phyloP scores from a whole-genome alignment of 2,329 filamentous ascomycete genomes.

The Fusarium sororula region DNA sequence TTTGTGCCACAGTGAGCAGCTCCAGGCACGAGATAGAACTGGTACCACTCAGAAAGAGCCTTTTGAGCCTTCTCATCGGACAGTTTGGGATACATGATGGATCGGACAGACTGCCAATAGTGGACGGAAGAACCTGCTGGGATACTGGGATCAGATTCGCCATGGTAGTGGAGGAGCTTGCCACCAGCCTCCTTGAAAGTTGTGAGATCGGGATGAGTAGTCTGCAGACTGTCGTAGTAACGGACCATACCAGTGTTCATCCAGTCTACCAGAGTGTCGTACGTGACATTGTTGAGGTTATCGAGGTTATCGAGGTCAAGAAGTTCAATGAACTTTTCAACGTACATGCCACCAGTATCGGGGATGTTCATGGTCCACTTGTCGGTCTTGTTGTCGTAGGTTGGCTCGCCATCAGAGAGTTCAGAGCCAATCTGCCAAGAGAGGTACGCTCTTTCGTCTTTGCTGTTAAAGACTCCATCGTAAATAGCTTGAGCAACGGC shows the following conservation, averaged over 20 bases:
- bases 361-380: neutral
- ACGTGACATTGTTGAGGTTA: neutral
- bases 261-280: neutral
- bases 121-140: neutral
- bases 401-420: neutral
- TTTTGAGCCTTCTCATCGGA: neutral
- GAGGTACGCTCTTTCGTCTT: neutral
- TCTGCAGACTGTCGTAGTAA: conserved; percentile 1
- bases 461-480: neutral
- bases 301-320: neutral
- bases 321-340: neutral
- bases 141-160: neutral
- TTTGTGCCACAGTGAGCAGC: neutral
- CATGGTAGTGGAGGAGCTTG: conserved; percentile 2
- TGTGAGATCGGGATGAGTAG: neutral
- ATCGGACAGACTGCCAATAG: neutral
- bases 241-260: neutral
- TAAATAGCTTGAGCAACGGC: neutral
- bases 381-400: neutral
- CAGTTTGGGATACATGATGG: neutral
- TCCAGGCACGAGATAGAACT: conserved; percentile 2
- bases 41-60: neutral
- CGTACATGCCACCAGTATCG: neutral
- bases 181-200: neutral
- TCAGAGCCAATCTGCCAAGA: conserved; percentile 1